These are phyloP conservation scores for Capsicum chinense DNA, from an alignment of 257 asterid species.

Conservation along the genomic window DNA sequence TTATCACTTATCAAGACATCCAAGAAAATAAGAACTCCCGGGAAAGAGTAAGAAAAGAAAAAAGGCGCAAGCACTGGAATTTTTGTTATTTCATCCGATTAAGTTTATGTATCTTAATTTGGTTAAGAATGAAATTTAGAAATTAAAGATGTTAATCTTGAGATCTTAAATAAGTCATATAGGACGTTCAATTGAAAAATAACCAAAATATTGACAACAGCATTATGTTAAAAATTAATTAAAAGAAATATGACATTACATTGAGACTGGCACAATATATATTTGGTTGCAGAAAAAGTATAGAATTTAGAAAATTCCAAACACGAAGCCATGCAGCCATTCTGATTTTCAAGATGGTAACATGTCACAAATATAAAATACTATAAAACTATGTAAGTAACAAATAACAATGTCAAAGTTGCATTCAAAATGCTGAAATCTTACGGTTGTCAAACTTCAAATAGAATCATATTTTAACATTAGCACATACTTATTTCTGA, in stretches of 20 bases:
- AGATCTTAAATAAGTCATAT: neutral
- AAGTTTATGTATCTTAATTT: neutral
- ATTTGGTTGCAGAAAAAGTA: neutral
- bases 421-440: neutral
- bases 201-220: neutral
- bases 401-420: constrained; percentile 4
- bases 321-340: constrained; percentile 24
- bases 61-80: neutral
- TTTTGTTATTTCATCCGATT: neutral
- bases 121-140: neutral
- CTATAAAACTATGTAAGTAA: too few relatives aligned
- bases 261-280: neutral
- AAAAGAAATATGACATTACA: too few relatives aligned
- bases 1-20: neutral
- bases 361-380: neutral
- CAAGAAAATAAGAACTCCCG: neutral
- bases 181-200: neutral
- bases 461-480: neutral
- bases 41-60: neutral
- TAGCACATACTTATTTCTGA: neutral
- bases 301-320: neutral
- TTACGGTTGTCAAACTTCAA: neutral
- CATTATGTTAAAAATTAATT: neutral
- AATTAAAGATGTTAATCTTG: neutral
- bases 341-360: constrained; percentile 19